Conservation (phyloP, 768 basidiomycete species). For the Hericium coralloides region DNA sequence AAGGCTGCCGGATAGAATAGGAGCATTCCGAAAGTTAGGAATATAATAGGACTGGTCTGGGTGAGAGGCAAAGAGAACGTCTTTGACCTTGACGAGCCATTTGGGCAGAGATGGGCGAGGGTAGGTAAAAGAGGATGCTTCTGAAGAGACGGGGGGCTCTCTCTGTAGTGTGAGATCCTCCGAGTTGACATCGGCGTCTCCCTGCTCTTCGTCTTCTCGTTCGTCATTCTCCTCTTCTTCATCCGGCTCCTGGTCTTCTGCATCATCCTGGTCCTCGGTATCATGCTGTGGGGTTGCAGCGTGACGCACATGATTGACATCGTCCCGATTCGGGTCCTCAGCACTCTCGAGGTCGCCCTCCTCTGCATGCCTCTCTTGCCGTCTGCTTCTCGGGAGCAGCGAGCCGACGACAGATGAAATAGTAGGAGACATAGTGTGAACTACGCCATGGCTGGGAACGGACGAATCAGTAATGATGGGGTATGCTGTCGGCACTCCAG, state of each 20-base stretch:
- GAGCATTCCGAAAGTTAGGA: slow-evolving; percentile 54
- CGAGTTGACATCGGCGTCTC: not conserved
- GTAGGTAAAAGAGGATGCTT: not conserved
- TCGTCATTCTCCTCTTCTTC: not conserved
- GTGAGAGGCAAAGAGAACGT: slow-evolving; percentile 14
- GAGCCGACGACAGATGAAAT: too few species aligned
- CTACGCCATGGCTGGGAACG: too few species aligned
- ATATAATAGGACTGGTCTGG: slow-evolving; percentile 20
- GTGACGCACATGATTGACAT: too few species aligned
- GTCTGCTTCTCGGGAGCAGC: not conserved
- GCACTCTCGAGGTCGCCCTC: not conserved
- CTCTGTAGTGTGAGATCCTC: too few species aligned
- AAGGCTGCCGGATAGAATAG: slow-evolving; percentile 57
- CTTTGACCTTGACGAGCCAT: slow-evolving; percentile 11
- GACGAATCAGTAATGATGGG: too few species aligned
- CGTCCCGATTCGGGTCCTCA: not conserved
- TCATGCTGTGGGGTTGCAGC: too few species aligned
- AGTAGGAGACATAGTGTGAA: too few species aligned
- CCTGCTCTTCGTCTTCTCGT: not conserved
- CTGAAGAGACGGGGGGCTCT: not conserved
- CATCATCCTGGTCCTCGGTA: too few species aligned
- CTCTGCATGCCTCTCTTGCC: not conserved
- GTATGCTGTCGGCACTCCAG: too few species aligned
- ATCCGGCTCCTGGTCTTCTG: not conserved
- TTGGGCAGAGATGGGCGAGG: slow-evolving; percentile 5